phyloP scores from a whole-genome alignment of 2,329 filamentous ascomycete genomes.

The Phaeosphaeriaceae sp. region DNA sequence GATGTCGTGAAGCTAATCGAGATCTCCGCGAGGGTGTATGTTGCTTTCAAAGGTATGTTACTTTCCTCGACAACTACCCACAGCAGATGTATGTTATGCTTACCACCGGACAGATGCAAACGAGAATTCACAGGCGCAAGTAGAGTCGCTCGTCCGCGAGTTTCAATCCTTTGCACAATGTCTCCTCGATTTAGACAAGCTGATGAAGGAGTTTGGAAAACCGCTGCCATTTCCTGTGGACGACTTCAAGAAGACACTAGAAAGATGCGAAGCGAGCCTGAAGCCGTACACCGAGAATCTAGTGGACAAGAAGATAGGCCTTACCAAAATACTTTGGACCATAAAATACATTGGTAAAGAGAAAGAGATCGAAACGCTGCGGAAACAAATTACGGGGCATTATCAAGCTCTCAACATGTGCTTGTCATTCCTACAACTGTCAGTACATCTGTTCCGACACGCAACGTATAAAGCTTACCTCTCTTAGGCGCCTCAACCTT shows the following conservation, averaged over 20 bases:
- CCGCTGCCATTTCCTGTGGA: conserved; percentile 38
- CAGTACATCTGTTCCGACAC: too few relatives aligned
- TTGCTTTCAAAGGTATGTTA: conserved; percentile 41
- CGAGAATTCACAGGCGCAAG: conserved; percentile 42
- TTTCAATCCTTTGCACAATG: conserved; percentile 40
- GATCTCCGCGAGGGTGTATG: conserved; percentile 39
- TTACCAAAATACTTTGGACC: conserved; percentile 37
- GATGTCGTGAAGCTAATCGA: conserved; percentile 42
- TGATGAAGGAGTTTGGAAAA: conserved; percentile 44
- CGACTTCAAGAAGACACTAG: conserved; percentile 40
- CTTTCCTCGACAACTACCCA: neutral
- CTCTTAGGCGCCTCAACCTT: conserved; percentile 33
- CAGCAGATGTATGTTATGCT: conserved; percentile 8
- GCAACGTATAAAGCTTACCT: too few relatives aligned
- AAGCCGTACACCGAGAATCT: conserved; percentile 39
- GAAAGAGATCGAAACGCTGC: conserved; percentile 39
- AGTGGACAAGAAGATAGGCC: conserved; percentile 40
- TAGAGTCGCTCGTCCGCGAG: conserved; percentile 38
- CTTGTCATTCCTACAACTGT: conserved; percentile 41
- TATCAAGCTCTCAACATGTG: conserved; percentile 42
- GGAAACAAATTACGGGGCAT: conserved; percentile 38
- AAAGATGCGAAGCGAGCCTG: conserved; percentile 36
- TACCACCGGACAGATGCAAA: conserved; percentile 36
- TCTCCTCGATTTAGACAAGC: conserved; percentile 32
- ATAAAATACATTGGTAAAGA: conserved; percentile 44